Evolutionary conservation across 23 red algal species (phyloP), one percentile per base, ranked within the genome.

Genomic region (Agarophyton chilense): DNA sequence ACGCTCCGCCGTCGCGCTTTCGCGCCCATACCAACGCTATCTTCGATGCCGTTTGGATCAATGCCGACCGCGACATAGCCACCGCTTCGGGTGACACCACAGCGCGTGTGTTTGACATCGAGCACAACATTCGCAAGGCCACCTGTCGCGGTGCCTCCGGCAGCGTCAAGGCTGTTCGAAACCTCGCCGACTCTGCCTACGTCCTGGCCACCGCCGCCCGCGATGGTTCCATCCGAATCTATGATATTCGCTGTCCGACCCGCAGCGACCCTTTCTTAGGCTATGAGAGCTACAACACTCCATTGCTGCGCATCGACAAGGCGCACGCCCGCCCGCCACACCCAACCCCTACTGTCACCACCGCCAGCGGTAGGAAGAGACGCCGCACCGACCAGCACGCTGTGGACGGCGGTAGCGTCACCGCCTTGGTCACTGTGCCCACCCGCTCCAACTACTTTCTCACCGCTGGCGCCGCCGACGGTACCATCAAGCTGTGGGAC

Each of bases 401-500:
- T 32, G 24, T 28, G 25, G 49, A n/a, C 56, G 46, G 18, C 31
- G 45, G 58, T 31, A 81, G 94, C 67, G 94, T 96, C 19, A 96
- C 94, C 6, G 52, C 72, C 16, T 14, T 96, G 61, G 94, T 67
- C 6, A 61, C 72, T 0, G 25, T 74, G 33, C 92, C 82, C 1
- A 58, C 18, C 19, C 33, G 41, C n/a, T 18, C 39, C 21, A 16
- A 79, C 4, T 68, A 62, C 18, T 25, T 96, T 32, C 75, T 84
- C 33, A 76, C 86, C 42, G 81, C 86, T 10, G 94, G 94, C 6
- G 94, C 94, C 2, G 85, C 83, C 16, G 94, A 96, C 64, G 94
- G 94, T 6, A 67, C 58, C 17, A 49, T 96, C 29, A 96, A 96
- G 67, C 25, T 96, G 28, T 96, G 94, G 94, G 94, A 96, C 54